Percentiles rank a stretch among this genome's conserved stretches.
phyloP scores from a whole-genome alignment of 129 eudicot species.

The Helianthus annuus region HanXRQr2.0-SUNRISE NC_035444.2:16604885-16605384 shows the following conservation, averaged over 20 bases:
- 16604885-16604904: too few species aligned
- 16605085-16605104: slow-evolving; percentile 47
- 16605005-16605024: slow-evolving; percentile 28
- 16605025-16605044: slow-evolving; percentile 34
- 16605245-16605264: slow-evolving; percentile 39
- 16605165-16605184: slow-evolving; percentile 19
- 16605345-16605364: slow-evolving; percentile 35
- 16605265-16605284: slow-evolving; percentile 37
- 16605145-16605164: slow-evolving; percentile 34
- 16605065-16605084: slow-evolving; percentile 42
- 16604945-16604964: neutral
- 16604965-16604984: neutral
- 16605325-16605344: neutral
- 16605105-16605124: slow-evolving; percentile 46
- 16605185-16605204: slow-evolving; percentile 20
- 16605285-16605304: slow-evolving; percentile 45
- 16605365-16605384: slow-evolving; percentile 33
- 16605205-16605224: slow-evolving; percentile 8
- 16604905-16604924: neutral
- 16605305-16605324: slow-evolving; percentile 16
- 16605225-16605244: slow-evolving; percentile 30
- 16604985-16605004: neutral
- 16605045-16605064: slow-evolving; percentile 47
- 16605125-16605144: slow-evolving; percentile 30
- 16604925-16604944: neutral